Evolutionary conservation across 768 basidiomycete genomes (phyloP).

Genomic region (Russula brevipes): DNA sequence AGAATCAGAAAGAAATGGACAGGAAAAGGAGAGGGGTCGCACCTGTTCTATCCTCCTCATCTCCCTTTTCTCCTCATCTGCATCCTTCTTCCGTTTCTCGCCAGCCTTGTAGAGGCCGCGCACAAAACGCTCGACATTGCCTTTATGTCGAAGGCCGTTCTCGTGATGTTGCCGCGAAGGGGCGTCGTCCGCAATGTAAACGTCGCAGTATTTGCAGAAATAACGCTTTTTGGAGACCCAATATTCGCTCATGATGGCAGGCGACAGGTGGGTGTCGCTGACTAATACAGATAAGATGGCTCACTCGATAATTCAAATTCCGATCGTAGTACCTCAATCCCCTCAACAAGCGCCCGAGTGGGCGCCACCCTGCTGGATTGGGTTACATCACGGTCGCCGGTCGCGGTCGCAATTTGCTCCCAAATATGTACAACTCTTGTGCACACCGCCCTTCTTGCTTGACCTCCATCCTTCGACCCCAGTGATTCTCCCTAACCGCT

Average conservation of each 20-base stretch:
- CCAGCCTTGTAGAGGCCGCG: slow-evolving; percentile 90
- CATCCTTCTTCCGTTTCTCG: slow-evolving; percentile 79
- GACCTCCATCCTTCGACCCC: no score
- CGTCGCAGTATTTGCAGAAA: slow-evolving; percentile 96
- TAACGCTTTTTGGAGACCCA: slow-evolving; percentile 93
- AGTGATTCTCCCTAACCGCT: no score
- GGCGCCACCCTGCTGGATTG: no score
- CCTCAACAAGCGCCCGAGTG: no score
- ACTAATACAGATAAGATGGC: neutral
- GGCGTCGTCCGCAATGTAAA: slow-evolving; percentile 93
- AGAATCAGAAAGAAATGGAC: slow-evolving; percentile 4
- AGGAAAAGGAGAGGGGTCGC: slow-evolving; percentile 23
- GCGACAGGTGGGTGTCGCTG: slow-evolving; percentile 8
- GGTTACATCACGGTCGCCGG: no score
- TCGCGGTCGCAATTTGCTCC: neutral
- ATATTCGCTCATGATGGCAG: slow-evolving; percentile 67
- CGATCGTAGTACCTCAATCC: no score
- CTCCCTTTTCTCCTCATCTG: slow-evolving; percentile 80
- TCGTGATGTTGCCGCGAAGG: slow-evolving; percentile 91
- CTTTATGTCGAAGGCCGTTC: slow-evolving; percentile 88
- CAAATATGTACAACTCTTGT: neutral
- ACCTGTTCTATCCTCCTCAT: slow-evolving; percentile 85
- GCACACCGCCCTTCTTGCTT: no score
- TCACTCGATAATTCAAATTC: no score
- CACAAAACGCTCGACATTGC: slow-evolving; percentile 89